Evolutionary conservation across 1,139 yeast genomes (phyloP).

Genomic region (Hanseniaspora uvarum): DNA sequence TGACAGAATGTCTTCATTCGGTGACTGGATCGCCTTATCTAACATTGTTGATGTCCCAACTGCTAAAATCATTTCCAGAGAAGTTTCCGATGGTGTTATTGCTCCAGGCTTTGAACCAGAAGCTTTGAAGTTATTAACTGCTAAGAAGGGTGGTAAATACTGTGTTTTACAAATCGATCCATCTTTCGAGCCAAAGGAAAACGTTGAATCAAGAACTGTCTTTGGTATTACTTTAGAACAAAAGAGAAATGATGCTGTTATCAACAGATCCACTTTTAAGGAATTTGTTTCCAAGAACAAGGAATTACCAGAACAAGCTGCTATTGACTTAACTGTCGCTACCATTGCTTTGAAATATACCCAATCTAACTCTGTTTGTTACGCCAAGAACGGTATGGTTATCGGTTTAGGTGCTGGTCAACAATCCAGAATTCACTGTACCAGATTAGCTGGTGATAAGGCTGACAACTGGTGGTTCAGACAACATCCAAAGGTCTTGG

Average conservation of each 20-base stretch:
- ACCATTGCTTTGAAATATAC: constrained; percentile 95
- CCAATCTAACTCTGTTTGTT: constrained; percentile 95
- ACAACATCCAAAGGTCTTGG: constrained; percentile 90
- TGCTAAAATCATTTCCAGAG: constrained; percentile 92
- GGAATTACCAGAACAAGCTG: constrained; percentile 79
- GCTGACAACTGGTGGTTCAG: constrained; percentile 99
- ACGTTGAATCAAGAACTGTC: constrained; percentile 82
- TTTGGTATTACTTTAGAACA: constrained; percentile 92
- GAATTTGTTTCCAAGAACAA: constrained; percentile 86
- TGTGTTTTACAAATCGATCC: constrained; percentile 95
- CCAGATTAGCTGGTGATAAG: constrained; percentile 97
- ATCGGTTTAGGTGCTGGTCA: constrained; percentile 98
- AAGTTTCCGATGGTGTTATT: constrained; percentile 95
- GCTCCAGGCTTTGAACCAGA: constrained; percentile 94
- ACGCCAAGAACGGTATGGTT: constrained; percentile 98
- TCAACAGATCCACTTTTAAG: constrained; percentile 76
- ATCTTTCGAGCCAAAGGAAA: constrained; percentile 64
- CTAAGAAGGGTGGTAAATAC: constrained; percentile 95
- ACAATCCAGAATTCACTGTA: constrained; percentile 97
- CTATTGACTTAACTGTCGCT: constrained; percentile 87
- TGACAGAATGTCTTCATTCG: constrained; percentile 97
- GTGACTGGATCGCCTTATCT: constrained; percentile 94
- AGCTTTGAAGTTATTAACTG: constrained; percentile 76
- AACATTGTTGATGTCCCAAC: constrained; percentile 94
- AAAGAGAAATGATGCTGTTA: constrained; percentile 94